Evolutionary conservation across 2,329 filamentous ascomycete species (phyloP).

Genomic region (Lithohypha guttulata): DNA sequence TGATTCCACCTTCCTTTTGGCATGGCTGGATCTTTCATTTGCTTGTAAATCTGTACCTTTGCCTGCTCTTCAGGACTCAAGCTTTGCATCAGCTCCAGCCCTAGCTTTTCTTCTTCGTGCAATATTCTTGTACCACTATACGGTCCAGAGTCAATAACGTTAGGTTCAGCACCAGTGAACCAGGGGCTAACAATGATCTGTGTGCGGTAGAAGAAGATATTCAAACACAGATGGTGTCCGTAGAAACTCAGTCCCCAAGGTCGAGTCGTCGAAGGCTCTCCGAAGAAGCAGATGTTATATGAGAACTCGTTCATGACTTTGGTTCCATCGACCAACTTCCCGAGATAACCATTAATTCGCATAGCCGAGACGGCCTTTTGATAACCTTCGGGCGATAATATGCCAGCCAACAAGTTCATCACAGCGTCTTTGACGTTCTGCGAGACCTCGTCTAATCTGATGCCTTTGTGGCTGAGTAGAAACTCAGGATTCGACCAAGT

Average conservation of each 20-base stretch:
- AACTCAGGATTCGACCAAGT: conserved; percentile 66
- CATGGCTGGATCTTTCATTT: conserved; percentile 56
- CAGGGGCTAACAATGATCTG: conserved; percentile 62
- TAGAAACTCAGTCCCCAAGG: conserved; percentile 69
- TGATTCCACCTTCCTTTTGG: conserved; percentile 60
- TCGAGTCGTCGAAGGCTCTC: conserved; percentile 42
- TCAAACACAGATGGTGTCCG: conserved; percentile 67
- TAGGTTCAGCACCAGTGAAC: conserved; percentile 73
- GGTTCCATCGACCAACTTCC: conserved; percentile 52
- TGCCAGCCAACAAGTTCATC: conserved; percentile 45
- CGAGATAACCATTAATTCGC: conserved; percentile 66
- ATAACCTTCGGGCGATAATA: conserved; percentile 60
- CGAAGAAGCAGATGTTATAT: conserved; percentile 67
- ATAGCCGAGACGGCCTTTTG: conserved; percentile 58
- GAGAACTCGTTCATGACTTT: conserved; percentile 62
- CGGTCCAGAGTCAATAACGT: conserved; percentile 56
- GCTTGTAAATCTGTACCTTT: conserved; percentile 46
- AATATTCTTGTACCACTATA: conserved; percentile 56
- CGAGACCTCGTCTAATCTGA: conserved; percentile 56
- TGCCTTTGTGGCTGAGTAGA: conserved; percentile 55
- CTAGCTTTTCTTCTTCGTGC: conserved; percentile 52
- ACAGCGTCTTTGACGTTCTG: conserved; percentile 38
- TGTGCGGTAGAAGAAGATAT: conserved; percentile 53
- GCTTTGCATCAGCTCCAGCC: conserved; percentile 59
- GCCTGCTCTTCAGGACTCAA: conserved; percentile 38